Base-by-base conservation (phyloP, 1,284 basidiomycete species). In the Moesziomyces sp. region DNA sequence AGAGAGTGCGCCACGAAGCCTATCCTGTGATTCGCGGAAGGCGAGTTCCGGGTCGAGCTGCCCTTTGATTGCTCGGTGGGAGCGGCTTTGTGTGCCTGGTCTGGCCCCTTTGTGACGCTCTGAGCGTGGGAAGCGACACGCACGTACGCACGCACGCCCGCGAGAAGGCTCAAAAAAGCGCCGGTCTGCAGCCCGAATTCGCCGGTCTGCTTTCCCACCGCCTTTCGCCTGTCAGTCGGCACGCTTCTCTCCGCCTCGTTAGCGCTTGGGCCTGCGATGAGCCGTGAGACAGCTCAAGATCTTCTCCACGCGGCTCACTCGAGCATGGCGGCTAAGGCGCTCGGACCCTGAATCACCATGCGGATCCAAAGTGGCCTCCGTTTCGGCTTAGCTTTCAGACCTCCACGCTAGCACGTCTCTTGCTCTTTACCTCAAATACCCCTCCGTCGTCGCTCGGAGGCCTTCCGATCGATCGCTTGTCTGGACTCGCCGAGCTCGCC, bases 321-420 rank as follows among this genome's bases (percentile, higher is more conserved):
- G 30, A 30, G 30, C 8, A 10, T 4, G 13, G 30, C 30, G 30
- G 30, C 13, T 4, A 13, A 8, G 30, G 10, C 9, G 30, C 30
- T 33, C 30, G 30, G 30, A 33, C 30, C 30, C 30, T 33, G 30
- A 33, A 33, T 33, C 30, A 33, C 8, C 30, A 33, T 11, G 30
- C 30, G 30, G 10, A 33, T 33, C 11, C 11, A 33, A 47, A 42
- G 18, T 24, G 50, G 18, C 6, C 14, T 44, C 33, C n/a, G 8
- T 14, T 19, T 52, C 43, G 51, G 40, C 40, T 40, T 38, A 40
- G 49, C 35, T 50, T 52, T 33, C 52, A 44, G 45, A 46, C 33
- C 28, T 24, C 47, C 16, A 8, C 44, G 26, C 21, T 33, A 54
- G 33, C 14, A 33, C 30, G 13, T 13, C 1, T 33, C 30, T 33